Conservation (phyloP, 257 asterid species). For the Solanum piurae region DNA sequence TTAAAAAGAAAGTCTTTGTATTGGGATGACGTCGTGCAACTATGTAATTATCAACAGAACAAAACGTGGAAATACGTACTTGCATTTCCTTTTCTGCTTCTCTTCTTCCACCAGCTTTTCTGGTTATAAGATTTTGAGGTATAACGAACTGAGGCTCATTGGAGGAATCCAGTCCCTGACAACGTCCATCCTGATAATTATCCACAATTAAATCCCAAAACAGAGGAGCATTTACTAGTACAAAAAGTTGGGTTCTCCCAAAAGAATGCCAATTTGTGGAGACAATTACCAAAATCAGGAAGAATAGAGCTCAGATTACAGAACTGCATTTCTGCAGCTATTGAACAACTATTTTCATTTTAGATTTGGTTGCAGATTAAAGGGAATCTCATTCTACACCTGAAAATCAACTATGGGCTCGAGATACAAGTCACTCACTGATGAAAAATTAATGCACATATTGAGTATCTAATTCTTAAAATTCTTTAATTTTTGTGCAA, state of each 20-base stretch:
- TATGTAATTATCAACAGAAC: neutral
- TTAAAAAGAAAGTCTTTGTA: neutral
- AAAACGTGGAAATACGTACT: slow-evolving; percentile 30
- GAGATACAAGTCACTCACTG: neutral
- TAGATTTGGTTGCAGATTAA: neutral
- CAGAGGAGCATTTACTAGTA: neutral
- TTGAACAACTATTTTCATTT: neutral
- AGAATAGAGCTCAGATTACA: neutral
- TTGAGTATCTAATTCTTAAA: neutral
- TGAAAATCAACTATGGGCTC: neutral
- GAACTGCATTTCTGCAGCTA: neutral
- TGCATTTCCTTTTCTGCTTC: slow-evolving; percentile 70
- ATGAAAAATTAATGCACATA: neutral
- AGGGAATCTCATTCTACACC: neutral
- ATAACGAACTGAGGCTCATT: slow-evolving; percentile 47
- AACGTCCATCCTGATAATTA: slow-evolving; percentile 56
- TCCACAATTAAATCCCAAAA: slow-evolving; percentile 5
- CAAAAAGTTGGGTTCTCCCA: neutral
- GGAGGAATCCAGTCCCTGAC: slow-evolving; percentile 40
- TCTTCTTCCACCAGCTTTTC: slow-evolving; percentile 95
- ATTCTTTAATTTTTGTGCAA: neutral
- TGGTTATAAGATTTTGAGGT: slow-evolving; percentile 60
- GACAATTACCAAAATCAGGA: neutral
- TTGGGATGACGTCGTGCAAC: neutral
- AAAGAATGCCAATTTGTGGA: neutral